Base-by-base conservation (phyloP, 2,329 filamentous ascomycete species). In the Amauroascus verrucosus region DNA sequence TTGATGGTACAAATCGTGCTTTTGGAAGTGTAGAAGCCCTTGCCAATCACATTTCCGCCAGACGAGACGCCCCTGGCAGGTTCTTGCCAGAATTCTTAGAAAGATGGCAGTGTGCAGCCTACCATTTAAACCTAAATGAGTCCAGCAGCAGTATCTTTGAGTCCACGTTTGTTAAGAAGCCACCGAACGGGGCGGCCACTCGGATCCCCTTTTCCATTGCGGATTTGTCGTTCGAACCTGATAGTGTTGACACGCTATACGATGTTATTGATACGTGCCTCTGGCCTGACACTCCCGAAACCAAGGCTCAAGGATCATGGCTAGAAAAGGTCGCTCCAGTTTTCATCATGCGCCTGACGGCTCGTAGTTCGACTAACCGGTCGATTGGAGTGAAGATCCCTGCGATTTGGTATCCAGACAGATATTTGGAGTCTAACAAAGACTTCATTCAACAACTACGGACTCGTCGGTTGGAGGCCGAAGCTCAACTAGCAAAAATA, bases 21-120 rank as follows among this genome's bases (percentile, higher is more conserved):
- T 84, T 83, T 63, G 80, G 77, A 3, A 82, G 77, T 57, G 69
- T 71, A 5, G 77, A 78, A 58, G 70, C 72, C 1, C 66, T 84
- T 38, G 65, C 71, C 24, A 30, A 59, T 61, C 33, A 61, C 69
- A 48, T 60, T 62, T 33, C 60, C 62, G 3, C 64, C 16, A n/a
- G 26, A 22, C 28, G 38, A 33, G 44, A 49, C 33, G 24, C 14
- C n/a, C 28, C 37, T 11, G 14, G 43, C 8, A 35, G 66, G 32
- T 32, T 48, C n/a, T 20, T 74, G 37, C 62, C 70, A 2, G 72
- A 68, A 38, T 80, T 78, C 53, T 63, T 80, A 26, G 66, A 74
- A 54, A 64, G 65, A 24, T 81, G 78, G 78, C 67, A 73, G 49
- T 61, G 63, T 13, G 71, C 75, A 14, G 73, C 75, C 24, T 58